Base-by-base conservation (phyloP, 1,284 basidiomycete genomes). In the Fistulinella cinereoalba region DNA sequence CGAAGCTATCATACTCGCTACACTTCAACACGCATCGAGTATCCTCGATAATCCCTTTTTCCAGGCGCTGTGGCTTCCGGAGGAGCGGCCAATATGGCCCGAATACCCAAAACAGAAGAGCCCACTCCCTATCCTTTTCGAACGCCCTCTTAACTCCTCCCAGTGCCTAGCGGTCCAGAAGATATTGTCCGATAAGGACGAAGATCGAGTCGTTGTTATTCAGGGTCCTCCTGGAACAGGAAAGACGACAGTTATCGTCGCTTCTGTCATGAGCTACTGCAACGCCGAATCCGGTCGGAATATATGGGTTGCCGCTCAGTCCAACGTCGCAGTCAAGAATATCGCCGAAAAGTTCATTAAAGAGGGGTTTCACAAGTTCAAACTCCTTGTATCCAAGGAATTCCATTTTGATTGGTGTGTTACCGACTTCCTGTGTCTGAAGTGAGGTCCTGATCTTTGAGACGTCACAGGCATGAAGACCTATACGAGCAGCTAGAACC, bases 301-400 rank as follows among this genome's bases (percentile, higher is more conserved):
- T 13, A 76, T 87, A 9, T 90, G 85, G 84, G 72, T 90, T 8
- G 68, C 84, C 45, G 85, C 87, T 5, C 83, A 90, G 43, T 83
- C 75, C 0, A 81, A 81, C 56, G 73, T 81, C 32, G 80, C 74
- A 6, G 76, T 79, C 10, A 77, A 76, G 55, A 79, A 79, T 45
- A 75, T 79, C 21, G 77, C 76, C 1, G 72, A 76, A 51, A 77
- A 72, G 43, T 62, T 79, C 12, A 43, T 59, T 22, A 64, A 65
- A 15, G 51, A 60, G 31, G 58, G 44, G 0, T 73, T 75, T 47
- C 23, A 40, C 4, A 43, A 66, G 8, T 78, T 72, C 56, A 73
- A 54, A 43, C 46, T 77, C 4, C 47, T 77, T 4, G 71, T 77
- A 2, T 76, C 77, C 0, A 60, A 56, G 21, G 74, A 75, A 22